These are phyloP conservation scores for Calonectria montana DNA, from an alignment of 2,329 filamentous ascomycete species.

Conservation along the genomic window DNA sequence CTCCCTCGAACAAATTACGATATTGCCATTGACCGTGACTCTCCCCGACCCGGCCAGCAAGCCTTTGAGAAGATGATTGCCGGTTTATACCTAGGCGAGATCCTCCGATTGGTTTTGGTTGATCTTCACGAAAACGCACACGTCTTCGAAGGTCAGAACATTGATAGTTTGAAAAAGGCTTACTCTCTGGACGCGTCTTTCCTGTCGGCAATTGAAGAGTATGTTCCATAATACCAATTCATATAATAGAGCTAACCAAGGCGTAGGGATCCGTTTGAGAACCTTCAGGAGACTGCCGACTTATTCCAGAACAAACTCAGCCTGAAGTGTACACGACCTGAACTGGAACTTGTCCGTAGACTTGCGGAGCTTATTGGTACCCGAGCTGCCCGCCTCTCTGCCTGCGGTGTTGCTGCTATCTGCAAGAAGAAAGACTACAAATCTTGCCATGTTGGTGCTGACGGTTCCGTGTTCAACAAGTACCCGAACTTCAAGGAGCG, in stretches of 20 bases:
- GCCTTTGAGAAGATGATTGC: constrained; percentile 99
- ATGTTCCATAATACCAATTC: constrained; percentile 45
- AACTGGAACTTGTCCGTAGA: constrained; percentile 89
- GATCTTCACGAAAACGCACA: constrained; percentile 85
- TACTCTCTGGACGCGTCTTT: constrained; percentile 95
- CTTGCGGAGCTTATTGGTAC: constrained; percentile 95
- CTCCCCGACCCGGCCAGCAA: constrained; percentile 92
- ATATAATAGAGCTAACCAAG: constrained; percentile 27
- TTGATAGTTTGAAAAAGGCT: constrained; percentile 81
- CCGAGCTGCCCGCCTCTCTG: constrained; percentile 89
- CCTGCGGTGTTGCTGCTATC: constrained; percentile 95
- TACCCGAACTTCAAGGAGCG: constrained; percentile 98
- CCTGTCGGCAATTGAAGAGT: constrained; percentile 92
- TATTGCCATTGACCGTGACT: constrained; percentile 87
- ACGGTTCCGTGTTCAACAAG: constrained; percentile 98
- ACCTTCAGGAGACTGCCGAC: constrained; percentile 88
- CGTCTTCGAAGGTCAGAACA: constrained; percentile 88
- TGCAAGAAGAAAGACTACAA: constrained; percentile 95
- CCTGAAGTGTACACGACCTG: constrained; percentile 77
- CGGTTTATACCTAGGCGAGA: constrained; percentile 92
- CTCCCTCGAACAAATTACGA: constrained; percentile 90
- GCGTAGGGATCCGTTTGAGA: constrained; percentile 88
- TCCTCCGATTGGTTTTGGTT: constrained; percentile 88
- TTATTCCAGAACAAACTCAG: constrained; percentile 82
- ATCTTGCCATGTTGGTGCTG: constrained; percentile 92